phyloP scores from a whole-genome alignment of 2,329 filamentous ascomycete species.

The Rhynchosporium agropyri region DNA sequence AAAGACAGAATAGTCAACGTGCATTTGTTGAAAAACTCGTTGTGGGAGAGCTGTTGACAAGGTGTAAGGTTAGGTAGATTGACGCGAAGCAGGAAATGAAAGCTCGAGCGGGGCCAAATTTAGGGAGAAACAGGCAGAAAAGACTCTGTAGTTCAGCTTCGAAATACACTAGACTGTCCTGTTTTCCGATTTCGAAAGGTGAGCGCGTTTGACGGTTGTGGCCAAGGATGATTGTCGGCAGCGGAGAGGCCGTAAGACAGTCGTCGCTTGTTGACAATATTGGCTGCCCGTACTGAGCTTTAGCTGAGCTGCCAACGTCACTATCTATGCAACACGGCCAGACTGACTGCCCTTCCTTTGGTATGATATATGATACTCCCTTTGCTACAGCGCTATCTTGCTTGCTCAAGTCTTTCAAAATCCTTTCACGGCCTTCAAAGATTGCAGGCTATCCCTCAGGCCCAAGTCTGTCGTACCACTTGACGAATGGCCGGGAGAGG shows the following conservation, averaged over 20 bases:
- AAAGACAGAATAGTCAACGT: too few species aligned
- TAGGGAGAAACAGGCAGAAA: too few species aligned
- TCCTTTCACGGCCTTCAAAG: background rate
- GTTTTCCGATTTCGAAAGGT: background rate
- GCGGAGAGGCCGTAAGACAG: background rate
- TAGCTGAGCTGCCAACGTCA: background rate
- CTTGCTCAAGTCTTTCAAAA: background rate
- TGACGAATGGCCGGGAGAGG: background rate
- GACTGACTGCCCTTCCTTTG: background rate
- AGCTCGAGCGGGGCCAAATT: background rate
- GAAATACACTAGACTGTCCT: background rate
- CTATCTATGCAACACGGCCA: background rate
- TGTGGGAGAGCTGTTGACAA: background rate
- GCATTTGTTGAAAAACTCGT: too few species aligned
- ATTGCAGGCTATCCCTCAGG: background rate
- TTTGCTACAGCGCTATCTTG: background rate
- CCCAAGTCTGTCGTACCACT: slow-evolving; percentile 1
- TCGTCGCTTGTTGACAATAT: slow-evolving; percentile 10
- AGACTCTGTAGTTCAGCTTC: background rate
- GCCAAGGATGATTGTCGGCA: background rate
- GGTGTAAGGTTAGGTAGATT: background rate
- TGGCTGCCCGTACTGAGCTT: background rate
- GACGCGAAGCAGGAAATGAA: background rate
- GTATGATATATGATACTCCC: background rate
- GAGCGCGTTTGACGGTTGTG: slow-evolving; percentile 1